A percentile compares a stretch with the other conserved stretches of the same genome.
Evolutionary conservation across 345 rosid species (phyloP).

Genomic region (Citrus australasica): DNA sequence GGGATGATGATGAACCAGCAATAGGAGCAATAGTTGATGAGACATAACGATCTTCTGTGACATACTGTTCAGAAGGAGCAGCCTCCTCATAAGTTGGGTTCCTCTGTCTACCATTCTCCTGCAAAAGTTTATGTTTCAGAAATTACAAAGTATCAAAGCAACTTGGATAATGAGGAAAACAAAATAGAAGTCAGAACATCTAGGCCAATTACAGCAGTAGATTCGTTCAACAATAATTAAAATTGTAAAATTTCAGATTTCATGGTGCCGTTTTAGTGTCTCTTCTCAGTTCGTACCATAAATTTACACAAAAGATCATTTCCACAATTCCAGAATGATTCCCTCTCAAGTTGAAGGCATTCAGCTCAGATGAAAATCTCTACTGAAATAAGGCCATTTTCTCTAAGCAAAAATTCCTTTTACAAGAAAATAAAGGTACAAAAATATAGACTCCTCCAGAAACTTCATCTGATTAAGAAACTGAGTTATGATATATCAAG

Average conservation of each 20-base stretch:
- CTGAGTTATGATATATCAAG: not conserved
- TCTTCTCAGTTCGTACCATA: not conserved
- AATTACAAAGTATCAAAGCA: constrained; percentile 4
- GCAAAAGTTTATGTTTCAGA: constrained; percentile 10
- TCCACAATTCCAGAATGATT: not conserved
- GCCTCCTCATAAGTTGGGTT: constrained; percentile 38
- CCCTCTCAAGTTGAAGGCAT: not conserved
- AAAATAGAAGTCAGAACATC: not conserved
- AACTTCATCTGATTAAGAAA: not conserved
- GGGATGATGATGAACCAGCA: constrained; percentile 59
- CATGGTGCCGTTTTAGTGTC: not conserved
- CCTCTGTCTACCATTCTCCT: constrained; percentile 68
- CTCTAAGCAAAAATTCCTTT: not conserved
- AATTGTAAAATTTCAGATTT: not conserved
- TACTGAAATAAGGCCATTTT: not conserved
- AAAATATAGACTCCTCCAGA: not conserved
- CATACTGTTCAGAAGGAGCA: constrained; percentile 50
- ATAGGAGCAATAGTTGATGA: constrained; percentile 37
- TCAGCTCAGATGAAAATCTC: not conserved
- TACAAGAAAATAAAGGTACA: not conserved
- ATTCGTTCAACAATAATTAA: not conserved
- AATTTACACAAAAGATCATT: not conserved
- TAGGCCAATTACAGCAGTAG: not conserved
- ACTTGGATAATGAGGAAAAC: not conserved
- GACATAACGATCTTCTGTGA: constrained; percentile 36